Evolutionary conservation across 768 basidiomycete species (phyloP).

Genomic region (Tricholoma furcatifolium): DNA sequence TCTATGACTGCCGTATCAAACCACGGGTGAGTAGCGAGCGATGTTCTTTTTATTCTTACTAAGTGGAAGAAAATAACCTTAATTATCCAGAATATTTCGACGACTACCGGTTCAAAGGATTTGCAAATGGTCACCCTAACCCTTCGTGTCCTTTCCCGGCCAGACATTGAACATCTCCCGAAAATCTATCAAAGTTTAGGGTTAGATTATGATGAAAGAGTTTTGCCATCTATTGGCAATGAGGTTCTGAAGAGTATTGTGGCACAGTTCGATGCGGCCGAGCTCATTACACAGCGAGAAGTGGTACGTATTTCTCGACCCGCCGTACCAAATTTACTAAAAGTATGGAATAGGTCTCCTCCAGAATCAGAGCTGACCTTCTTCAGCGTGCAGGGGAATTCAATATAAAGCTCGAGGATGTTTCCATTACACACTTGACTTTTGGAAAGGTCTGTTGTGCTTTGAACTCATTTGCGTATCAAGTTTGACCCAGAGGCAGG

Average conservation of each 20-base stretch:
- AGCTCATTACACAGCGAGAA: constrained; percentile 96
- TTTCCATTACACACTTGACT: constrained; percentile 90
- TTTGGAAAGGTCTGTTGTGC: constrained; percentile 69
- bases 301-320: constrained; percentile 57
- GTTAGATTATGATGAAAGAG: constrained; percentile 96
- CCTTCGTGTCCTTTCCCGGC: constrained; percentile 91
- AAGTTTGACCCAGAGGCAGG: constrained; percentile 39
- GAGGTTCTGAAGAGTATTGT: constrained; percentile 98
- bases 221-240: constrained; percentile 95
- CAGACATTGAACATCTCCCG: constrained; percentile 83
- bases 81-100: constrained; percentile 83
- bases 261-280: constrained; percentile 96
- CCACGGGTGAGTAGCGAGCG: constrained; percentile 64
- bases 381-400: constrained; percentile 95
- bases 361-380: constrained; percentile 89
- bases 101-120: constrained; percentile 97
- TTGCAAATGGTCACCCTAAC: constrained; percentile 99
- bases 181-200: constrained; percentile 96
- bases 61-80: not conserved
- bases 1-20: constrained; percentile 97
- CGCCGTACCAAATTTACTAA: not conserved
- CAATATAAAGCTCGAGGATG: constrained; percentile 93
- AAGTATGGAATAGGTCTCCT: constrained; percentile 61
- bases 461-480: constrained; percentile 1
- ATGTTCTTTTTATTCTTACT: not conserved